Percentiles rank a stretch among this genome's conserved stretches.
These are phyloP conservation scores for Phaeophleospora eucalypticola DNA, from an alignment of 2,329 filamentous ascomycete genomes.

Conservation along the genomic window DNA sequence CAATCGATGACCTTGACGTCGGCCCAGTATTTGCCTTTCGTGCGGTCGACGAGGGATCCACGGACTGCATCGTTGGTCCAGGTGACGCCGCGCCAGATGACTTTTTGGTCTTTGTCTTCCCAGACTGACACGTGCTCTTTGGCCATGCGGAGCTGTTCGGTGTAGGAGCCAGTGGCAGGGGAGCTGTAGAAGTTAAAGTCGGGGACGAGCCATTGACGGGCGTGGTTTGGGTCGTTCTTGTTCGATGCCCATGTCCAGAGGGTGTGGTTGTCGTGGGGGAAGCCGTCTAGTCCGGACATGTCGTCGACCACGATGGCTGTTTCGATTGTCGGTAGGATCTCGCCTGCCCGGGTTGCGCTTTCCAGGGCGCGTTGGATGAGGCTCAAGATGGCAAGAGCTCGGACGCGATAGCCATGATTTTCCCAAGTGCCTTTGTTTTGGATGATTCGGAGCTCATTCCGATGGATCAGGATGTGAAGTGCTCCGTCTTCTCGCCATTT, in stretches of 20 bases:
- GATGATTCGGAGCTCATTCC: constrained; percentile 16
- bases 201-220: constrained; percentile 48
- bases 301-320: constrained; percentile 17
- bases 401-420: constrained; percentile 9
- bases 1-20: constrained; percentile 29
- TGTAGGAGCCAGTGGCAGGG: constrained; percentile 9
- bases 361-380: constrained; percentile 16
- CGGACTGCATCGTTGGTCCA: constrained; percentile 23
- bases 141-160: constrained; percentile 21
- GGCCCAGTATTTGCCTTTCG: constrained; percentile 33
- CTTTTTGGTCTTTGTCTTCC: constrained; percentile 22
- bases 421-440: constrained; percentile 12
- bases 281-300: constrained; percentile 7
- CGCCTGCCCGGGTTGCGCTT: constrained; percentile 13
- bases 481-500: constrained; percentile 10
- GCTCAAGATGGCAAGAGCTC: constrained; percentile 11
- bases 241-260: constrained; percentile 23
- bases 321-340: constrained; percentile 18
- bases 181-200: constrained; percentile 50
- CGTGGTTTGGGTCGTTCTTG: constrained; percentile 25
- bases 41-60: constrained; percentile 26
- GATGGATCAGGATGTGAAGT: constrained; percentile 15
- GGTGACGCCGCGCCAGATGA: constrained; percentile 27
- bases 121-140: constrained; percentile 16
- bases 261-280: constrained; percentile 13